Conservation (phyloP, 257 asterid genomes). For the Nicotiana obtusifolia region DNA sequence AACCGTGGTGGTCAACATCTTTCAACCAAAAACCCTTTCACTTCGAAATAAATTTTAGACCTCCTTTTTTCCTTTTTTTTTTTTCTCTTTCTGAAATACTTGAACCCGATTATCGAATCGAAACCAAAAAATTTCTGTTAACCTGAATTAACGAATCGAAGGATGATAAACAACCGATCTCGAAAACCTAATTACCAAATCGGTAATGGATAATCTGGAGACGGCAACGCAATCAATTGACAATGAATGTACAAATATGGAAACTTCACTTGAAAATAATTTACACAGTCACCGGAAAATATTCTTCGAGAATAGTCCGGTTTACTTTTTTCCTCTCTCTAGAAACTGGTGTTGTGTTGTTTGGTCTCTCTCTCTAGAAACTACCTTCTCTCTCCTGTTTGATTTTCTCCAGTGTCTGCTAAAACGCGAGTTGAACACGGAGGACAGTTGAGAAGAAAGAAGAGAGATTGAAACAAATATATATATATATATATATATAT, state of each 20-base stretch:
- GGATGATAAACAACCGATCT: background rate
- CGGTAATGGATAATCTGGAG: background rate
- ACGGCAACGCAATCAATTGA: background rate
- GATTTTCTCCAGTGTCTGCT: slow-evolving; percentile 26
- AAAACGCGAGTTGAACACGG: slow-evolving; percentile 93
- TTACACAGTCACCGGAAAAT: background rate
- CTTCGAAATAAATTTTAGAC: background rate
- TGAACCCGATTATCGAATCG: background rate
- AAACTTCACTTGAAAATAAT: slow-evolving; percentile 7
- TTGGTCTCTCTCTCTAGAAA: slow-evolving; percentile 11
- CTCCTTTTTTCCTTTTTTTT: background rate
- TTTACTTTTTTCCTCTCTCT: slow-evolving; percentile 13
- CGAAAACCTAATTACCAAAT: background rate
- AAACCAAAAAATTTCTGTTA: background rate
- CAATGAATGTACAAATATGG: slow-evolving; percentile 12
- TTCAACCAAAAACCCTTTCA: slow-evolving; percentile 16
- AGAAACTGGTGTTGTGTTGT: slow-evolving; percentile 1
- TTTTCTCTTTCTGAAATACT: background rate
- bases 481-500: background rate
- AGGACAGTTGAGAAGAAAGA: slow-evolving; percentile 50
- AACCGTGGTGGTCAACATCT: slow-evolving; percentile 26
- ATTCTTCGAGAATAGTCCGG: background rate
- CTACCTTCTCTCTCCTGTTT: slow-evolving; percentile 6
- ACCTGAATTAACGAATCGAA: background rate
- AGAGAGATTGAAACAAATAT: background rate